Evolutionary conservation across 192 early-diverging fungal species (phyloP).

Genomic region (Backusella tarrabulga): DNA sequence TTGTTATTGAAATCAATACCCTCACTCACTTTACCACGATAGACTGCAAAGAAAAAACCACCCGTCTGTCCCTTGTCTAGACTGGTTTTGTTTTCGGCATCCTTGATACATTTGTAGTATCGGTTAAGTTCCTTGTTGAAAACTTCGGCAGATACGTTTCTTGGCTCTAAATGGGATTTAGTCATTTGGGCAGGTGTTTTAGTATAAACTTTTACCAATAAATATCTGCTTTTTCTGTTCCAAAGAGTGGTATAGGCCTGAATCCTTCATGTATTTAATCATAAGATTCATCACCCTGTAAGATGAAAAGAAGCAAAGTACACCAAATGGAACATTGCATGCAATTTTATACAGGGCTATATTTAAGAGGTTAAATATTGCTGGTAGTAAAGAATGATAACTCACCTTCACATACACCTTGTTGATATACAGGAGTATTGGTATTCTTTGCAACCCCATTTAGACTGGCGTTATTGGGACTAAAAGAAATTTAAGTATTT

Average conservation of each 20-base stretch:
- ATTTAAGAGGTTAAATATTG: too few relatives aligned
- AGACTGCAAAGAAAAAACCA: conserved; percentile 65
- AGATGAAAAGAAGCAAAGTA: conserved; percentile 39
- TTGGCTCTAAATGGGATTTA: not conserved
- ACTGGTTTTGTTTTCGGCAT: not conserved
- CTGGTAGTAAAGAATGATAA: too few relatives aligned
- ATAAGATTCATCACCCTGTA: conserved; percentile 22
- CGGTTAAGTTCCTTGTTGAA: not conserved
- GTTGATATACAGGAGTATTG: conserved; percentile 44
- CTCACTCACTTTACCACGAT: conserved; percentile 72
- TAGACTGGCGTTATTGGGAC: conserved; percentile 34
- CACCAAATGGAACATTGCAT: conserved; percentile 39
- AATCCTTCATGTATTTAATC: conserved; percentile 13
- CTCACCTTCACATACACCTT: conserved; percentile 48
- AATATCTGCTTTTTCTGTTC: conserved; percentile 11
- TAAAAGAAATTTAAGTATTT: not conserved
- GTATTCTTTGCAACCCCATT: conserved; percentile 42
- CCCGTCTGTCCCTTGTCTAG: conserved; percentile 33
- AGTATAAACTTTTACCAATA: not conserved
- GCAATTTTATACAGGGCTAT: conserved; percentile 26
- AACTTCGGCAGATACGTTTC: not conserved
- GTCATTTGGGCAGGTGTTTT: not conserved
- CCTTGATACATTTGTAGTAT: not conserved
- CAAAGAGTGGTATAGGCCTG: conserved; percentile 17
- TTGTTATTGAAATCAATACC: conserved; percentile 73